phyloP scores from a whole-genome alignment of 192 early-diverging fungal genomes.

The Umbelopsis sp. region DNA sequence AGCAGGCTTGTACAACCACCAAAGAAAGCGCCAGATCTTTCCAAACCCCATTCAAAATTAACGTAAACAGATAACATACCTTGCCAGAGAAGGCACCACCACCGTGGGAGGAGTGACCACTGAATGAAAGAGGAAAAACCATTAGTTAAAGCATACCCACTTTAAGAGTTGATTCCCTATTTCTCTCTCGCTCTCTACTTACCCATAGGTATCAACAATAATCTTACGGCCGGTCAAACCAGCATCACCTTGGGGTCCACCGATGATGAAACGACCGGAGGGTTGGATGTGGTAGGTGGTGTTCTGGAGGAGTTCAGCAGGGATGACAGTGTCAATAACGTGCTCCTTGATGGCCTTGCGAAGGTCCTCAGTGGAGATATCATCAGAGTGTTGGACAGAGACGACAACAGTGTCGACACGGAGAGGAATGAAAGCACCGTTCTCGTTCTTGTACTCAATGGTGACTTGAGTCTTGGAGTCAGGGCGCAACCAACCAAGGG shows the following conservation, averaged over 20 bases:
- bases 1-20: constrained; percentile 91
- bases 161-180: too few relatives aligned
- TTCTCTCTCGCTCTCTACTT: too few relatives aligned
- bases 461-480: constrained; percentile 99
- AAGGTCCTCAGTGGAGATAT: constrained; percentile 84
- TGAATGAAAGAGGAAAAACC: too few relatives aligned
- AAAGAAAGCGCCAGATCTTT: too few relatives aligned
- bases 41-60: neutral
- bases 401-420: constrained; percentile 97
- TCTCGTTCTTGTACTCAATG: constrained; percentile 96
- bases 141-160: too few relatives aligned
- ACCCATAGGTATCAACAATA: constrained; percentile 28
- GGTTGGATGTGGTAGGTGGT: constrained; percentile 98
- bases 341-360: constrained; percentile 88
- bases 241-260: constrained; percentile 99
- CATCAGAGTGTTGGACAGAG: constrained; percentile 94
- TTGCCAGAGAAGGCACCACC: constrained; percentile 99
- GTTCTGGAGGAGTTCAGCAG: constrained; percentile 84
- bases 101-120: constrained; percentile 40
- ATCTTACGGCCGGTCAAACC: constrained; percentile 86
- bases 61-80: constrained; percentile 90
- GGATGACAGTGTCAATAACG: constrained; percentile 92
- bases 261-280: constrained; percentile 98
- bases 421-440: constrained; percentile 92
- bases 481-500: constrained; percentile 91